A percentile compares a stretch with the other conserved stretches of the same genome.
Conservation (phyloP, 1,284 basidiomycete genomes). For the Vanrija sp. region DNA sequence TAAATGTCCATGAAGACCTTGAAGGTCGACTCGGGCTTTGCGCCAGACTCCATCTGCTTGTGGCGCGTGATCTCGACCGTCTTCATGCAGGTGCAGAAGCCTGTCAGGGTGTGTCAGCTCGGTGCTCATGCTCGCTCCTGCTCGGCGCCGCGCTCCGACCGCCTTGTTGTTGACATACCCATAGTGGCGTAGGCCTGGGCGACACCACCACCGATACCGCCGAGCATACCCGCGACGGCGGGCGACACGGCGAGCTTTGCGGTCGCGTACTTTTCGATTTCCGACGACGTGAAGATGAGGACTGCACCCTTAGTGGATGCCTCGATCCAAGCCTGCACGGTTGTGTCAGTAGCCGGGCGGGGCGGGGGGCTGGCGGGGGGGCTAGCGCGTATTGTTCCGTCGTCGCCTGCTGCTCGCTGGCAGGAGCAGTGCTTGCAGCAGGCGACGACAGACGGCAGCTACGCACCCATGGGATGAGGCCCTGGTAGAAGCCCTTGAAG, state of each 20-base stretch:
- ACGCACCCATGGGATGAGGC: constrained; percentile 94
- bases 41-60: constrained; percentile 85
- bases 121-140: background rate
- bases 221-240: constrained; percentile 79
- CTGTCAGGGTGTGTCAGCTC: constrained; percentile 48
- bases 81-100: constrained; percentile 98
- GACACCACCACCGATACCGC: constrained; percentile 96
- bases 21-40: constrained; percentile 90
- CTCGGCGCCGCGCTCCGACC: background rate
- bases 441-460: background rate
- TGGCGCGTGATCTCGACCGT: constrained; percentile 97
- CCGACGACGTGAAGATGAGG: constrained; percentile 90
- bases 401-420: too few relatives aligned
- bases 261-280: constrained; percentile 72
- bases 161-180: constrained; percentile 63
- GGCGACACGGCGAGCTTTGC: constrained; percentile 68
- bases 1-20: constrained; percentile 93
- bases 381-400: too few relatives aligned
- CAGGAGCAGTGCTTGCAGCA: background rate
- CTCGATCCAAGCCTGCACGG: constrained; percentile 90
- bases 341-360: too few relatives aligned
- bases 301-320: constrained; percentile 98
- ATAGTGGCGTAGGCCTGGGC: constrained; percentile 99
- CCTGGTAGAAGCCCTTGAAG: constrained; percentile 89
- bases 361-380: too few relatives aligned